A percentile compares a stretch with the other conserved stretches of the same genome.
These are phyloP conservation scores for Colletotrichum chlorophyti DNA, from an alignment of 2,329 filamentous ascomycete genomes.

Conservation along the genomic window DNA sequence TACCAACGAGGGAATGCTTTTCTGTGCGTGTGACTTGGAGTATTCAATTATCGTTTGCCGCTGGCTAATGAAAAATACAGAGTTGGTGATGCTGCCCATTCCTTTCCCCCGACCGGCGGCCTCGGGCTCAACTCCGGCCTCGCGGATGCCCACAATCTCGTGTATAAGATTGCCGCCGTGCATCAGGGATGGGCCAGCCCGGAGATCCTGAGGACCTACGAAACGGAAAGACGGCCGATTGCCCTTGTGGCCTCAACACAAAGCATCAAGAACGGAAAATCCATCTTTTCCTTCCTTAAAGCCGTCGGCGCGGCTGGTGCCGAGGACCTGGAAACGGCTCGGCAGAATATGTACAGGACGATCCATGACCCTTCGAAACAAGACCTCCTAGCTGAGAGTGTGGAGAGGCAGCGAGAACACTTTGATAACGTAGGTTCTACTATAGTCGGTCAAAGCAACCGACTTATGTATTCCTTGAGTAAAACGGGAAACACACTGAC, in stretches of 20 bases:
- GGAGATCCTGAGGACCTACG: constrained; percentile 43
- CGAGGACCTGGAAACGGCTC: constrained; percentile 35
- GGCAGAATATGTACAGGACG: constrained; percentile 37
- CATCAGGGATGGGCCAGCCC: constrained; percentile 38
- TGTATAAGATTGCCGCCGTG: constrained; percentile 45
- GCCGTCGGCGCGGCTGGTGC: constrained; percentile 42
- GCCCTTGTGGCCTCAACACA: constrained; percentile 47
- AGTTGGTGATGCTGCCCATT: constrained; percentile 41
- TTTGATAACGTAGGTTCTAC: constrained; percentile 43
- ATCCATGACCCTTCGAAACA: constrained; percentile 39
- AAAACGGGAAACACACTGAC: neutral
- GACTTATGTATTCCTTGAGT: too few species aligned
- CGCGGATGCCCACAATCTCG: constrained; percentile 40
- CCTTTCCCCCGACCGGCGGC: constrained; percentile 41
- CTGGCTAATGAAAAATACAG: too few species aligned
- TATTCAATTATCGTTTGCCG: too few species aligned
- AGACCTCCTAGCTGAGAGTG: constrained; percentile 37
- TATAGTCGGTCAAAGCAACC: accelerated
- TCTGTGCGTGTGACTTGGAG: constrained; percentile 43
- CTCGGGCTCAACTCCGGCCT: constrained; percentile 40
- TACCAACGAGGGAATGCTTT: constrained; percentile 45
- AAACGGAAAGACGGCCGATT: constrained; percentile 44
- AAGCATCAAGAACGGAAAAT: constrained; percentile 50
- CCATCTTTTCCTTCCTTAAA: constrained; percentile 49
- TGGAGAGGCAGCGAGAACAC: constrained; percentile 47